Conservation (phyloP, 352 stramenopile genomes). For the Globisporangium paddicum region DNA sequence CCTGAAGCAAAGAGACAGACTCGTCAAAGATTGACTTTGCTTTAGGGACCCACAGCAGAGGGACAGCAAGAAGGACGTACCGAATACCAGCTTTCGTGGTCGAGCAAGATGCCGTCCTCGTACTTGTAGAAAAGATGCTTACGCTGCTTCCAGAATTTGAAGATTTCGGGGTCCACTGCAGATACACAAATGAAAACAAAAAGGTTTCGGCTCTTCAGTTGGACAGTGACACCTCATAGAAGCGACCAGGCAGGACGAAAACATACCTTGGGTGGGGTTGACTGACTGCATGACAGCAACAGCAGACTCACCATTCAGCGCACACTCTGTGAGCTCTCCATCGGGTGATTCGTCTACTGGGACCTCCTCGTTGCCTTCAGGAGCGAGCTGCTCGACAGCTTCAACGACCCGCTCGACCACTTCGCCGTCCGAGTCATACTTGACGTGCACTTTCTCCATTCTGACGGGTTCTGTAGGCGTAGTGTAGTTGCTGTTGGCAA, state of each 20-base stretch:
- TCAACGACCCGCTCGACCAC: slow-evolving; percentile 37
- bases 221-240: not conserved
- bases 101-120: slow-evolving; percentile 88
- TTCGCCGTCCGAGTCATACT: slow-evolving; percentile 65
- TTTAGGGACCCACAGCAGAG: too few relatives aligned
- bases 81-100: slow-evolving; percentile 93
- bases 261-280: not conserved
- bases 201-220: not conserved
- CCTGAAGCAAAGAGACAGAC: slow-evolving; percentile 21
- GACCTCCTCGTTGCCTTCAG: not conserved
- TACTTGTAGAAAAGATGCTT: slow-evolving; percentile 88
- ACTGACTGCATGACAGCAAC: not conserved
- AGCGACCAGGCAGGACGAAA: not conserved
- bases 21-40: not conserved
- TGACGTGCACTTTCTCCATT: slow-evolving; percentile 55
- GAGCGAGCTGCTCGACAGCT: slow-evolving; percentile 18
- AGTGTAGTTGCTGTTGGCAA: not conserved
- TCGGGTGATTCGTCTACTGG: not conserved
- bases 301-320: not conserved
- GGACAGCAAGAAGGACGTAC: slow-evolving; percentile 19
- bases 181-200: not conserved
- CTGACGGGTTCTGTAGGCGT: not conserved
- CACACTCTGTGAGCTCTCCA: not conserved
- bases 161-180: slow-evolving; percentile 35
- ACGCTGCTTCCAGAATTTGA: slow-evolving; percentile 91